phyloP scores from a whole-genome alignment of 345 rosid genomes.

The Eucalyptus marginata region DNA sequence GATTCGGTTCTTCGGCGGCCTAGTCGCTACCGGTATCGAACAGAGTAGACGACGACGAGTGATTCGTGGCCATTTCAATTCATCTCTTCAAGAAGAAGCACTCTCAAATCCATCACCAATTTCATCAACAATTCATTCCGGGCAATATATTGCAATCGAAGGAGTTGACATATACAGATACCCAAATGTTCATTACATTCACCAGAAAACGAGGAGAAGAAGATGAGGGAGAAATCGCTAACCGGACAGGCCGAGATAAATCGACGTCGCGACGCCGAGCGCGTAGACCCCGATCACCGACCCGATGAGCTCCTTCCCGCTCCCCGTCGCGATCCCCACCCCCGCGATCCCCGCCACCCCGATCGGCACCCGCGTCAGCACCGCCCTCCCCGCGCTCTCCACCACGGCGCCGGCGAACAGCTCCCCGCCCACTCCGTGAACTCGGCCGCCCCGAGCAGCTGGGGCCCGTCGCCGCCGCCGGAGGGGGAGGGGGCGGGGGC shows the following conservation, averaged over 20 bases:
- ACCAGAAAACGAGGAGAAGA: not conserved
- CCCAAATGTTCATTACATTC: not conserved
- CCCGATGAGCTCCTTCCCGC: slow-evolving; percentile 36
- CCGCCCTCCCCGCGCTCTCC: slow-evolving; percentile 57
- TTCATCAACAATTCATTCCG: not conserved
- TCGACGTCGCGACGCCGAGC: slow-evolving; percentile 62
- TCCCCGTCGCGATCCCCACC: slow-evolving; percentile 44
- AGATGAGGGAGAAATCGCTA: not conserved
- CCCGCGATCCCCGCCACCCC: slow-evolving; percentile 74
- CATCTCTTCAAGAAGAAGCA: not conserved
- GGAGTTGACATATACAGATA: not conserved
- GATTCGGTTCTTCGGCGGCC: not conserved
- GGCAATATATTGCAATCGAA: not conserved
- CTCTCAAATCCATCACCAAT: not conserved
- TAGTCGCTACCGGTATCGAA: not conserved
- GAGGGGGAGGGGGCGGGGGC: not conserved
- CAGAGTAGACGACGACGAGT: not conserved
- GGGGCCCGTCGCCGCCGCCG: not conserved
- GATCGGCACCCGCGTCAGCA: slow-evolving; percentile 45
- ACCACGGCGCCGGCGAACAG: slow-evolving; percentile 41
- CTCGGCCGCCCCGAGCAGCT: slow-evolving; percentile 14
- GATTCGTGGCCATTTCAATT: not conserved
- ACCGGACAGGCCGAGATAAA: slow-evolving; percentile 52
- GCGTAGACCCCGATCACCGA: slow-evolving; percentile 69
- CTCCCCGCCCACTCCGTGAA: slow-evolving; percentile 68